Evolutionary conservation across 2,329 filamentous ascomycete genomes (phyloP).

Genomic region (Aspergillus ochraceoroseus): DNA sequence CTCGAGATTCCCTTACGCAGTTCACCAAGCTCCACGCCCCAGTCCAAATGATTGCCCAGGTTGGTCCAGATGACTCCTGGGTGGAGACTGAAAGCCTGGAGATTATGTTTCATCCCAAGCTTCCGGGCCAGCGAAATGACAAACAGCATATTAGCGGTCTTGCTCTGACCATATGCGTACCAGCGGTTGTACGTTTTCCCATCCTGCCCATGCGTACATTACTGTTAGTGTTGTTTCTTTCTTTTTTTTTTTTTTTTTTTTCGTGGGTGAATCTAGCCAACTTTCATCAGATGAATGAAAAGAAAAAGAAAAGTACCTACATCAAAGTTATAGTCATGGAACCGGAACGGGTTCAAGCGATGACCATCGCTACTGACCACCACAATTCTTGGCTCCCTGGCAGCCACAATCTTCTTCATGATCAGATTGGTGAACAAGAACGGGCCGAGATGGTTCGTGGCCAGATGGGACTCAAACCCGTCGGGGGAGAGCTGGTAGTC

Average conservation of each 20-base stretch:
- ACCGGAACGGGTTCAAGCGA: constrained; percentile 41
- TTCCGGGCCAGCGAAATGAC: constrained; percentile 36
- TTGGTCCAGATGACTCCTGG: constrained; percentile 28
- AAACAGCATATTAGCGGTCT: constrained; percentile 47
- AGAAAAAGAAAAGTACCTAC: constrained; percentile 21
- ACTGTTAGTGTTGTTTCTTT: neutral
- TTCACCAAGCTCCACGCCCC: constrained; percentile 15
- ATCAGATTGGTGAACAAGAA: constrained; percentile 42
- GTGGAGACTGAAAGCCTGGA: constrained; percentile 26
- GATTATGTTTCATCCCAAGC: constrained; percentile 19
- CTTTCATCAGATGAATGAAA: no score
- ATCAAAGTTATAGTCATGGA: constrained; percentile 45
- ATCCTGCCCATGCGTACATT: constrained; percentile 18
- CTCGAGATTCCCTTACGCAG: constrained; percentile 11
- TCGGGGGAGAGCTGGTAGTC: constrained; percentile 30
- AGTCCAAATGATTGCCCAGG: constrained; percentile 18
- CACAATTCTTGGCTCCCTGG: constrained; percentile 35
- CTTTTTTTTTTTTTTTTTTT: neutral
- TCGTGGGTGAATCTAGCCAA: neutral
- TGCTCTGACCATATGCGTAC: constrained; percentile 44
- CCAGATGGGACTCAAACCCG: constrained; percentile 39
- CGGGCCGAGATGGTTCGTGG: constrained; percentile 39
- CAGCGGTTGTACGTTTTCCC: constrained; percentile 32
- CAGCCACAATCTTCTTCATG: constrained; percentile 29
- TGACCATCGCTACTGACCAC: constrained; percentile 47